phyloP scores from a whole-genome alignment of 768 basidiomycete genomes.

The Leucocoprinus leucothites region DNA sequence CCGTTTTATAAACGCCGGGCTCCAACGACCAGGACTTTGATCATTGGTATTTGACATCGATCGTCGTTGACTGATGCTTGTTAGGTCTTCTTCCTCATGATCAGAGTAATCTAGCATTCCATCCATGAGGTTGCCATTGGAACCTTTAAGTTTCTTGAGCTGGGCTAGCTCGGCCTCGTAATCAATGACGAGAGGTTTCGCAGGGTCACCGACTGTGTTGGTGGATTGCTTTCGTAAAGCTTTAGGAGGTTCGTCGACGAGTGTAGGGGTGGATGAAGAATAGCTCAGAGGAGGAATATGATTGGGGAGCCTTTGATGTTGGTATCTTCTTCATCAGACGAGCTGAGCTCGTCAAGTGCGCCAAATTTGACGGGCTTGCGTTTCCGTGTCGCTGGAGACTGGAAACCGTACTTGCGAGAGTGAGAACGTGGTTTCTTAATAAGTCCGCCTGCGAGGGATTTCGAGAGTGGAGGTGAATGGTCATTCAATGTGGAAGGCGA shows the following conservation, averaged over 20 bases:
- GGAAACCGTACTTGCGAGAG: conserved; percentile 7
- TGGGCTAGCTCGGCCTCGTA: conserved; percentile 41
- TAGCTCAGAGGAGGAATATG: conserved; percentile 15
- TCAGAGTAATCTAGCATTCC: conserved; percentile 35
- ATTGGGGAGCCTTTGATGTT: conserved; percentile 8
- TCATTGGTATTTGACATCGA: neutral
- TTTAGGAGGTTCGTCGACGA: conserved; percentile 20
- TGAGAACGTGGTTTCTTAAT: conserved; percentile 24
- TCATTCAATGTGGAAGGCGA: neutral
- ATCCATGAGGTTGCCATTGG: neutral
- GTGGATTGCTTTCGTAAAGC: neutral
- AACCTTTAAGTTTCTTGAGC: conserved; percentile 27
- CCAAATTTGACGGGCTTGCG: conserved; percentile 34
- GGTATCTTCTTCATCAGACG: conserved; percentile 16
- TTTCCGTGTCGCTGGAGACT: conserved; percentile 9
- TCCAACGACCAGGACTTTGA: conserved; percentile 32
- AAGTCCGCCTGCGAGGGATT: conserved; percentile 9
- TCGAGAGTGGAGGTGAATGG: neutral
- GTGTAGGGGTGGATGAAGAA: conserved; percentile 26
- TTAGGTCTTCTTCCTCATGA: conserved; percentile 34
- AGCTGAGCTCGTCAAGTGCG: conserved; percentile 15
- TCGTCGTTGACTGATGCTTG: conserved; percentile 5
- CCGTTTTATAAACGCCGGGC: conserved; percentile 47
- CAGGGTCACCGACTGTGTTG: neutral
- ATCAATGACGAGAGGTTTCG: conserved; percentile 20